phyloP scores from a whole-genome alignment of 345 rosid genomes.

The Euphorbia lathyris region DNA sequence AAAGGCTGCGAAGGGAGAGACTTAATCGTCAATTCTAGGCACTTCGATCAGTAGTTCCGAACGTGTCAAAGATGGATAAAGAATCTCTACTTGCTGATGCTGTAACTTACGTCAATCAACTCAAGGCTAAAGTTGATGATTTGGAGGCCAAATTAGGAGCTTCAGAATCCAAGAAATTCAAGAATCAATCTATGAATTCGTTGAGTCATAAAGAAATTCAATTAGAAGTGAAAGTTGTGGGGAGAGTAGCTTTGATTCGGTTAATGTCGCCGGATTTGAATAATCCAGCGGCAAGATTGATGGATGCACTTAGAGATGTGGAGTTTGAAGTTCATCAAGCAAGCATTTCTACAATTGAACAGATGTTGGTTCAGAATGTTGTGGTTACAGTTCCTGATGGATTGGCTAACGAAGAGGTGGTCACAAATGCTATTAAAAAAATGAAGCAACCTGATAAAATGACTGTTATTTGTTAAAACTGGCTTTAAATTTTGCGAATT shows the following conservation, averaged over 20 bases:
- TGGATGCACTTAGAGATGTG: slow-evolving; percentile 42
- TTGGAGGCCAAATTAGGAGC: slow-evolving; percentile 38
- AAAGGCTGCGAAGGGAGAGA: slow-evolving; percentile 76
- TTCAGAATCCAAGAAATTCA: slow-evolving; percentile 5
- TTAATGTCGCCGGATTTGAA: slow-evolving; percentile 39
- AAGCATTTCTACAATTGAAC: slow-evolving; percentile 41
- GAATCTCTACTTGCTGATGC: slow-evolving; percentile 77
- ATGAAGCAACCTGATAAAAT: no score
- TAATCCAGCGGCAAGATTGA: slow-evolving; percentile 46
- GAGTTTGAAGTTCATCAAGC: slow-evolving; percentile 45
- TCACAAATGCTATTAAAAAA: slow-evolving; percentile 28
- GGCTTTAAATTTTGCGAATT: no score
- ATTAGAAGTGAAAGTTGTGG: slow-evolving; percentile 52
- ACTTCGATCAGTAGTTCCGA: slow-evolving; percentile 80
- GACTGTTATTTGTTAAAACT: no score
- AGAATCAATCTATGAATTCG: background rate
- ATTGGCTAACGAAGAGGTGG: slow-evolving; percentile 25
- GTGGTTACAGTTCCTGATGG: slow-evolving; percentile 41
- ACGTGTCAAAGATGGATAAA: slow-evolving; percentile 88
- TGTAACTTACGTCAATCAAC: slow-evolving; percentile 63
- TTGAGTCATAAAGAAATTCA: slow-evolving; percentile 10
- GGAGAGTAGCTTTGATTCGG: slow-evolving; percentile 46
- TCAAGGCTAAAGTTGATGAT: slow-evolving; percentile 44
- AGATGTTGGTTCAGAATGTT: slow-evolving; percentile 43
- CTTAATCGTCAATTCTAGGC: slow-evolving; percentile 74